Base-by-base conservation (phyloP, 148 eudicot species). In the Rhododendron ovatum region DNA sequence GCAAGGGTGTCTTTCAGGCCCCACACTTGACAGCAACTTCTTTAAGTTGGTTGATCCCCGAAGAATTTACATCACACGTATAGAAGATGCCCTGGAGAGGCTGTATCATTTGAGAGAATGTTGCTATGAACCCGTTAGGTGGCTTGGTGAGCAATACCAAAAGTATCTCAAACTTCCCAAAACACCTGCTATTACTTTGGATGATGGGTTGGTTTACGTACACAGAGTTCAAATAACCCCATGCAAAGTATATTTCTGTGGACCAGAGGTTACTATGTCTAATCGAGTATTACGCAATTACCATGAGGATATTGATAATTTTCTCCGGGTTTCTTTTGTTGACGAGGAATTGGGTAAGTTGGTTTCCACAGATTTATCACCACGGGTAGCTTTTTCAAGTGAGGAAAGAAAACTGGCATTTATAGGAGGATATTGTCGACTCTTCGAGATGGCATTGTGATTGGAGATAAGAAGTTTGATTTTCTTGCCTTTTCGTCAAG, bases 401-500 rank as follows among this genome's bases (percentile, higher is more conserved):
- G 90, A 61, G 85, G 85, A 85, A 55, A 88, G 37, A 47, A 89
- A 69, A 96, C 96, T 55, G 89, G 67, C 59, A 82, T 96, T 53
- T 96, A 96, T 82, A 59, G 84, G 50, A 95, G 98, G 87, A 89
- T 96, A 74, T 83, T 94, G 78, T 90, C 93, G 2, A 82, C 79
- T 59, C 95, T 96, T 3, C 87, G 79, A 80, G 88, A 92, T 71
- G 99, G 99, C 28, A 89, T 96, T 75, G 80, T 74, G n/a, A 93
- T 96, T 87, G 97, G 91, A 28, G 88, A 89, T 85, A 95, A 91
- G 87, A 93, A 92, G 81, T 96, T 94, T 86, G 98, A 96, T 30
- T 96, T 96, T 88, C 94, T 96, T 59, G 99, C 99, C 22, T 96
- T 95, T 82, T 96, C 99, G 45, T 95, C 98, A 3, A 96, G 99